Conservation (phyloP, 257 asterid genomes). For the Solanum pimpinellifolium region DNA sequence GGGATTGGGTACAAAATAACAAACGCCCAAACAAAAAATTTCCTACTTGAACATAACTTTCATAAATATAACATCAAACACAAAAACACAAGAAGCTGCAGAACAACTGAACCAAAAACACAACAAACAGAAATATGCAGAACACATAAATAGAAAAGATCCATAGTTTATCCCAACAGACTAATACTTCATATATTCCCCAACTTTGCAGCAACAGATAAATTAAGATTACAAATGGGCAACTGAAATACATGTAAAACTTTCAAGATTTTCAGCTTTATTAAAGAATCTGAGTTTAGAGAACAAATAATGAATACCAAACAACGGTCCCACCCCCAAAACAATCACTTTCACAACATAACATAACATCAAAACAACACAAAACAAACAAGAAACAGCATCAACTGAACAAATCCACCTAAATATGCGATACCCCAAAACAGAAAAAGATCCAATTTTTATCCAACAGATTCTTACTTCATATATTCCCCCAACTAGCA, state of each 20-base stretch:
- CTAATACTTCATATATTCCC: slow-evolving; percentile 7
- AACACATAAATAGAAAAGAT: background rate
- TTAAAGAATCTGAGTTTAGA: background rate
- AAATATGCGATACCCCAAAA: background rate
- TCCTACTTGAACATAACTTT: background rate
- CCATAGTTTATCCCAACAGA: background rate
- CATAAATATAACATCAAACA: background rate
- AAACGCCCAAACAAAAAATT: background rate
- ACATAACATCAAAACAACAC: background rate
- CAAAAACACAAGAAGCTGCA: background rate
- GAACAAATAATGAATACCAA: background rate
- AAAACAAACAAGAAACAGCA: background rate
- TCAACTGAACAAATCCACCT: background rate
- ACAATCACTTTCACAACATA: background rate
- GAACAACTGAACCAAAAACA: background rate
- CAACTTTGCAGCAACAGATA: slow-evolving; percentile 1
- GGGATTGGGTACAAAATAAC: background rate
- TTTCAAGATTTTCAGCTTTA: background rate
- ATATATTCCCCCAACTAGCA: background rate
- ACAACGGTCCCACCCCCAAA: background rate
- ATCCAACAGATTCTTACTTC: background rate
- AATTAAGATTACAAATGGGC: background rate
- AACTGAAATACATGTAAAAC: background rate
- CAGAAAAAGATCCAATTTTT: background rate
- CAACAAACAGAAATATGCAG: background rate